Conservation (phyloP, 2,329 filamentous ascomycete genomes). For the Paracoccidioides lutzii region DNA sequence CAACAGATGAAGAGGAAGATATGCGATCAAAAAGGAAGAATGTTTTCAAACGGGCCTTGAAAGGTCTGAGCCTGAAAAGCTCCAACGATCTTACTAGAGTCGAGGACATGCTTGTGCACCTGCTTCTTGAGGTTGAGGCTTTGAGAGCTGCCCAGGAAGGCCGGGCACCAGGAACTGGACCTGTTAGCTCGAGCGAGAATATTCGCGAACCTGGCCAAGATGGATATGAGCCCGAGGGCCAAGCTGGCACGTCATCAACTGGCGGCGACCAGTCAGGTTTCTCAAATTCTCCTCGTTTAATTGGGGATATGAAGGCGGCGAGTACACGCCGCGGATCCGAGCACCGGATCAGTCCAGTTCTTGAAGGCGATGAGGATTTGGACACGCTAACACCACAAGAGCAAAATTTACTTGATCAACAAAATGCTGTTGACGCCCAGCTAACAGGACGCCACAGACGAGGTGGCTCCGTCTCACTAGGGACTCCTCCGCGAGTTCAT, state of each 20-base stretch:
- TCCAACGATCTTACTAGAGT: slow-evolving; percentile 79
- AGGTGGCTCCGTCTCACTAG: slow-evolving; percentile 31
- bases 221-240: slow-evolving; percentile 78
- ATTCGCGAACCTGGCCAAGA: slow-evolving; percentile 50
- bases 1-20: slow-evolving; percentile 43
- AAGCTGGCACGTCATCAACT: slow-evolving; percentile 61
- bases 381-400: slow-evolving; percentile 38
- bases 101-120: slow-evolving; percentile 80
- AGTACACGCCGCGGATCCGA: slow-evolving; percentile 47
- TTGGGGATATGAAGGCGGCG: slow-evolving; percentile 19
- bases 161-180: slow-evolving; percentile 15
- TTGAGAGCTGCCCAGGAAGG: slow-evolving; percentile 49
- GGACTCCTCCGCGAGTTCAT: slow-evolving; percentile 33
- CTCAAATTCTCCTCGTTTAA: slow-evolving; percentile 40
- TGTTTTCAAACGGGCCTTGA: slow-evolving; percentile 86
- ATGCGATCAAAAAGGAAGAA: slow-evolving; percentile 70
- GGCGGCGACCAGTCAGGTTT: slow-evolving; percentile 64
- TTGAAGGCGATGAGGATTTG: slow-evolving; percentile 64
- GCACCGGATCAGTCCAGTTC: slow-evolving; percentile 80
- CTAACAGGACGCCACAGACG: slow-evolving; percentile 32
- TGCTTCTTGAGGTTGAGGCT: slow-evolving; percentile 82
- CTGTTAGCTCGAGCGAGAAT: slow-evolving; percentile 55
- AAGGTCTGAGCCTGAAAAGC: slow-evolving; percentile 77
- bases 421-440: slow-evolving; percentile 47
- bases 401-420: slow-evolving; percentile 38